Evolutionary conservation across 2,329 filamentous ascomycete genomes (phyloP).

Genomic region (Malbranchea cinnamomea): DNA sequence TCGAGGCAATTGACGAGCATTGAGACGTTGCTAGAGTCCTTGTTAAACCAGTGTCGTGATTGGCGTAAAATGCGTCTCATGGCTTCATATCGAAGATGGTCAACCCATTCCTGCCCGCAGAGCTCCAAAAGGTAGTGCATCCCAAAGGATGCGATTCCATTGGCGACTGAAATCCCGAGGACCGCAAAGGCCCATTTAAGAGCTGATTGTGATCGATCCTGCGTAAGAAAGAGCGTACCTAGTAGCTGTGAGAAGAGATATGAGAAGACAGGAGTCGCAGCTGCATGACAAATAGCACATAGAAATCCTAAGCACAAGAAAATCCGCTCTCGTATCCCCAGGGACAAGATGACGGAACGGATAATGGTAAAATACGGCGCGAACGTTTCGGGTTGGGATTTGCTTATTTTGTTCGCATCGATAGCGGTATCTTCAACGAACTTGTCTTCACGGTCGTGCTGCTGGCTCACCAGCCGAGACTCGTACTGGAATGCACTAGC

Average conservation of each 20-base stretch:
- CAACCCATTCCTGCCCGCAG: constrained; percentile 62
- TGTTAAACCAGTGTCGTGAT: constrained; percentile 64
- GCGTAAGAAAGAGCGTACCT: constrained; percentile 47
- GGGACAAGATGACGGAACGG: constrained; percentile 52
- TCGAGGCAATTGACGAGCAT: constrained; percentile 60
- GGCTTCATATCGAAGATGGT: constrained; percentile 52
- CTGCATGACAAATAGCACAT: constrained; percentile 48
- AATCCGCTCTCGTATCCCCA: constrained; percentile 38
- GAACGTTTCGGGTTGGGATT: neutral
- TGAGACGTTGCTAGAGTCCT: constrained; percentile 46
- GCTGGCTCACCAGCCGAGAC: too few species aligned
- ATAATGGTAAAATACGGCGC: constrained; percentile 43
- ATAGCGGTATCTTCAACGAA: neutral
- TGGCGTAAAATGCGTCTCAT: constrained; percentile 59
- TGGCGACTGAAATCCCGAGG: constrained; percentile 49
- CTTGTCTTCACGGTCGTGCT: neutral
- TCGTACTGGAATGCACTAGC: too few species aligned
- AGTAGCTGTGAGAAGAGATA: constrained; percentile 61
- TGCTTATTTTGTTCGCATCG: neutral
- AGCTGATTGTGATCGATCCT: constrained; percentile 35
- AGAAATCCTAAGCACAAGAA: constrained; percentile 46
- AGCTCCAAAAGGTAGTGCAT: constrained; percentile 59
- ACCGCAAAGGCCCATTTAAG: constrained; percentile 56
- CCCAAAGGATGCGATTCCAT: constrained; percentile 49
- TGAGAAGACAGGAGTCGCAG: constrained; percentile 58